Conservation (phyloP, 192 early-diverging fungal genomes). For the Coemansia sp. region DNA sequence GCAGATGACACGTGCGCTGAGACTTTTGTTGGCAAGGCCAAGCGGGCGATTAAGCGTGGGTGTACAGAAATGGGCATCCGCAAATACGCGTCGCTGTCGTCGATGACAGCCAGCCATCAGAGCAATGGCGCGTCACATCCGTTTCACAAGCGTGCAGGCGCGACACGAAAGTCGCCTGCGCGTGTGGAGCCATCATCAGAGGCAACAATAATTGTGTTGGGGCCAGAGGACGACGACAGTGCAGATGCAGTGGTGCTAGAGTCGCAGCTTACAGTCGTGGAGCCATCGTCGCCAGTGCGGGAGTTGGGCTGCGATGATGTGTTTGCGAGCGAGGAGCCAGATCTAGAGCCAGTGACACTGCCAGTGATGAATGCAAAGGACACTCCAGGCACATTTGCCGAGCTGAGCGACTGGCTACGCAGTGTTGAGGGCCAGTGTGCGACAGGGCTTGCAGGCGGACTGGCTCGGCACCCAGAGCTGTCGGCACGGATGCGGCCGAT, state of each 20-base stretch:
- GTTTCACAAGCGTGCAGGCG: constrained; percentile 5
- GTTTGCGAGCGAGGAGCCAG: constrained; percentile 10
- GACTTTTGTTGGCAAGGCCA: constrained; percentile 32
- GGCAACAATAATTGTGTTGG: constrained; percentile 40
- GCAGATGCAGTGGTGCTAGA: constrained; percentile 25
- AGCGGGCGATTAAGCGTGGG: constrained; percentile 40
- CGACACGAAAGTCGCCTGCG: constrained; percentile 8
- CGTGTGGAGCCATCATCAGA: constrained; percentile 32
- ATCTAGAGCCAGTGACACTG: neutral
- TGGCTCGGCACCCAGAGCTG: constrained; percentile 48
- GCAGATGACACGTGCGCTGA: constrained; percentile 9
- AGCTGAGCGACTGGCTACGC: constrained; percentile 24
- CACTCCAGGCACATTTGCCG: constrained; percentile 15
- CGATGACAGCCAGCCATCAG: constrained; percentile 27
- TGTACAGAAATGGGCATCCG: constrained; percentile 48
- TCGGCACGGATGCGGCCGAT: constrained; percentile 54
- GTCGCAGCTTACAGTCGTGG: constrained; percentile 42
- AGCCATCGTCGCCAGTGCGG: constrained; percentile 33
- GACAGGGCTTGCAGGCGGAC: constrained; percentile 20
- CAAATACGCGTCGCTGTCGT: constrained; percentile 31
- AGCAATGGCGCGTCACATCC: constrained; percentile 5
- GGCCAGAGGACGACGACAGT: constrained; percentile 20
- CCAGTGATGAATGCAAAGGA: neutral
- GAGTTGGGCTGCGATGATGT: constrained; percentile 2
- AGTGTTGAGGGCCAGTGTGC: constrained; percentile 29